Base-by-base conservation (phyloP, 1,284 basidiomycete genomes). In the Bjerkandera adusta region DNA sequence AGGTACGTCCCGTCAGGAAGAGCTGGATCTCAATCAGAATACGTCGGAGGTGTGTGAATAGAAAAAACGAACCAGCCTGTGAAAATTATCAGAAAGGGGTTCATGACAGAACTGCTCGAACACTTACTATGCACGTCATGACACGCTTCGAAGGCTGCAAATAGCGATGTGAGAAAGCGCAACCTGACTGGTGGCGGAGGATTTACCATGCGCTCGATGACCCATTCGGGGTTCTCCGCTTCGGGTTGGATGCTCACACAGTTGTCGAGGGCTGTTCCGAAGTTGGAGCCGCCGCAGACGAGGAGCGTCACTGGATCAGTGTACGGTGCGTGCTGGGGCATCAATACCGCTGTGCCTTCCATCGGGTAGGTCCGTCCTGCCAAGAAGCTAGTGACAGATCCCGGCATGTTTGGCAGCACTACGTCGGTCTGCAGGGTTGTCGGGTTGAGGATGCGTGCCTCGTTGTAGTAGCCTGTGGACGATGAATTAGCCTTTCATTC, bases 311-410 rank as follows among this genome's bases (percentile, higher is more conserved):
- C 64, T n/a, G 81, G 79, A 45, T 82, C 82, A 0, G 85, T 82
- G 58, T 88, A 89, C 0, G 86, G 86, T 0, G 81, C 74, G 43
- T 73, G 61, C 53, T 83, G 81, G 4, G 87, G 89, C 13, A 92
- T 68, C 11, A 89, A 62, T 21, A 87, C 75, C 0, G 81, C 77
- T 1, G 85, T 73, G 7, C 85, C 87, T 58, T 85, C 81, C 58
- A 87, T 71, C 1, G 89, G 89, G 56, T 92, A 92, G 2, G 84
- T 85, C 20, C 89, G 78, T 24, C 88, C 86, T 13, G 69, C 83
- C 16, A 76, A 65, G 62, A 86, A 83, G 51, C 86, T 81, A 52
- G 82, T 85, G n/a, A 89, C 86, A 1, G 81, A 72, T 0, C 78
- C 85, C 1, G 90, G 88, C 47, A 88, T 77, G 52, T 86, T 82